A percentile compares a stretch with the other conserved stretches of the same genome.
phyloP scores from a whole-genome alignment of 179 eudicot genomes.

The Dionaea muscipula region DNA sequence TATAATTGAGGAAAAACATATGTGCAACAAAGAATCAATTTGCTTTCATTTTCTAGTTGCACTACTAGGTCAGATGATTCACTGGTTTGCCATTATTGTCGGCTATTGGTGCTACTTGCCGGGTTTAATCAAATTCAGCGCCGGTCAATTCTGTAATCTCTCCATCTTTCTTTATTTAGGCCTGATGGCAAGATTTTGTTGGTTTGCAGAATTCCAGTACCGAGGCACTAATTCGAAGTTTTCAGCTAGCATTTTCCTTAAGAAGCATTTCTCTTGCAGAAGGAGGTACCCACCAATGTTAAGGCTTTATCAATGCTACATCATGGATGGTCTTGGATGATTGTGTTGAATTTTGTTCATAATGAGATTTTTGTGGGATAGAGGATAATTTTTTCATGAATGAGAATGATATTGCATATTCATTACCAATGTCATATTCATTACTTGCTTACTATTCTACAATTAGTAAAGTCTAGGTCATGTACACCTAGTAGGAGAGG shows the following conservation, averaged over 20 bases:
- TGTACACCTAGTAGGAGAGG: too few relatives aligned
- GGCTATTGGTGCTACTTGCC: too few relatives aligned
- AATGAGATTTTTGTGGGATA: background rate
- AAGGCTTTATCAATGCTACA: background rate
- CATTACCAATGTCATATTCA: too few relatives aligned
- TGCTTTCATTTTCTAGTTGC: too few relatives aligned
- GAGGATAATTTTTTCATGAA: too few relatives aligned
- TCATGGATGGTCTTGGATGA: background rate
- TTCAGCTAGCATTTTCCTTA: slow-evolving; percentile 90
- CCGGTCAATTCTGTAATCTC: background rate
- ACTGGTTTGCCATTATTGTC: too few relatives aligned
- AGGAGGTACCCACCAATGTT: slow-evolving; percentile 39
- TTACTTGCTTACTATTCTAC: too few relatives aligned
- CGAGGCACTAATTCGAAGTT: slow-evolving; percentile 72
- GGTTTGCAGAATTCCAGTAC: slow-evolving; percentile 56
- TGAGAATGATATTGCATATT: too few relatives aligned
- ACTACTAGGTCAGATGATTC: too few relatives aligned
- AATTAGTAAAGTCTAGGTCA: too few relatives aligned
- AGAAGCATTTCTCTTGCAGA: slow-evolving; percentile 58
- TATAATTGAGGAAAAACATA: too few relatives aligned
- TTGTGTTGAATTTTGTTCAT: background rate
- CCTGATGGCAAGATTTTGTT: slow-evolving; percentile 3
- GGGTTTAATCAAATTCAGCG: background rate
- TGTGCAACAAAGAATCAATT: too few relatives aligned
- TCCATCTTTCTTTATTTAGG: background rate